phyloP scores from a whole-genome alignment of 1,139 yeast species.

The Blastobotrys proliferans region DNA sequence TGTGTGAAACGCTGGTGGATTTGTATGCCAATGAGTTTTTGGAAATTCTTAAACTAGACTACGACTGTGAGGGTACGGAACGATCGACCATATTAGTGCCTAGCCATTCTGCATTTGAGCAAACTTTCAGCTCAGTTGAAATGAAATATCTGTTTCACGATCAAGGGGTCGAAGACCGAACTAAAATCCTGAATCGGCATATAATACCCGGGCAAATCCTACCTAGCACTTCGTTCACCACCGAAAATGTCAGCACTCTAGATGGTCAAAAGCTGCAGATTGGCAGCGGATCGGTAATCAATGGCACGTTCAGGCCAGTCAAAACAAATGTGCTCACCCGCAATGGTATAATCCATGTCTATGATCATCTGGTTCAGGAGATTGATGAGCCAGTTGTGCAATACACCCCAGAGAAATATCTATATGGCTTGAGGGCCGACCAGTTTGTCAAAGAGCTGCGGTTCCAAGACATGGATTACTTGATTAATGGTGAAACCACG shows the following conservation, averaged over 20 bases:
- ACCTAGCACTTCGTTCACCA: neutral
- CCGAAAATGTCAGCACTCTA: neutral
- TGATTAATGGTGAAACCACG: constrained; percentile 50
- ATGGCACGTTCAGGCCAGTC: constrained; percentile 31
- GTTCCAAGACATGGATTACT: constrained; percentile 52
- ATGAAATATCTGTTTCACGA: constrained; percentile 39
- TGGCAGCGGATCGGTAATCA: constrained; percentile 21
- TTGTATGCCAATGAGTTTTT: constrained; percentile 22
- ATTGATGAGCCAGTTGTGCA: constrained; percentile 23
- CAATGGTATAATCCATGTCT: constrained; percentile 63
- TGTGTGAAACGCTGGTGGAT: constrained; percentile 42
- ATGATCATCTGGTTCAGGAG: constrained; percentile 38
- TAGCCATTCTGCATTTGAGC: constrained; percentile 37
- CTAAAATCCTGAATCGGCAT: constrained; percentile 36
- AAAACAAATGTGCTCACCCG: constrained; percentile 46
- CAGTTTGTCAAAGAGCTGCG: constrained; percentile 66
- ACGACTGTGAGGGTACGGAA: constrained; percentile 17
- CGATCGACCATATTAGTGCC: constrained; percentile 44
- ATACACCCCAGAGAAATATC: constrained; percentile 68
- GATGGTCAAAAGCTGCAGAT: constrained; percentile 17
- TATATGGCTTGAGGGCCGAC: constrained; percentile 65
- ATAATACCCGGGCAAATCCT: constrained; percentile 19
- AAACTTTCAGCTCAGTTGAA: constrained; percentile 43
- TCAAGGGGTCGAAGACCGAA: constrained; percentile 35
- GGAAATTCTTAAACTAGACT: constrained; percentile 24